These are phyloP conservation scores for Rosa hybrid DNA, from an alignment of 331 rosid species.

Conservation along the genomic window DNA sequence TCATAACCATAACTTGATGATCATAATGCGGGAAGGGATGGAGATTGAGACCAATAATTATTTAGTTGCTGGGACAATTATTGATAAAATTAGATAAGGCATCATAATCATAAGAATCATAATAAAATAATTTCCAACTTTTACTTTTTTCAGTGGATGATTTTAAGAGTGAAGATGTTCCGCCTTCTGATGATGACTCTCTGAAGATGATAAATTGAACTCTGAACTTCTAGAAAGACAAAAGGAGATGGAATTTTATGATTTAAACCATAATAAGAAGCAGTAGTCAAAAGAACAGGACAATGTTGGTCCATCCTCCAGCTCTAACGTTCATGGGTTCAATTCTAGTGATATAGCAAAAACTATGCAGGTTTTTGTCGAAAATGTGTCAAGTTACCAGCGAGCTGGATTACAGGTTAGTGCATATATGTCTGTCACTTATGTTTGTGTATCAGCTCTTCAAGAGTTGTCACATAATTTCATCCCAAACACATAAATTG, in stretches of 20 bases:
- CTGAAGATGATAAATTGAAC: conserved; percentile 86
- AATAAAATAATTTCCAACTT: neutral
- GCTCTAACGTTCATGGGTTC: conserved; percentile 53
- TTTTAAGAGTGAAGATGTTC: conserved; percentile 59
- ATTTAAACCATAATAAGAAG: conserved; percentile 60
- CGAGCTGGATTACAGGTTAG: conserved; percentile 88
- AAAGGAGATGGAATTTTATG: conserved; percentile 78
- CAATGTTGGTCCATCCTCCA: conserved; percentile 42
- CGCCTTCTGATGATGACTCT: conserved; percentile 82
- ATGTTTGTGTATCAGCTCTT: neutral
- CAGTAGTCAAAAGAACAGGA: conserved; percentile 58
- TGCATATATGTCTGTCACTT: neutral
- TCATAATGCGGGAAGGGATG: too few species aligned
- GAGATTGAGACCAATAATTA: too few species aligned
- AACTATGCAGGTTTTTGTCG: conserved; percentile 80
- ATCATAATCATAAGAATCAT: too few species aligned
- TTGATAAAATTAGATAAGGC: too few species aligned
- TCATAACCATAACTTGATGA: too few species aligned
- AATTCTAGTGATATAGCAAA: conserved; percentile 74
- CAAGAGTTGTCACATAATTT: neutral
- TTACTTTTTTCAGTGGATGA: conserved; percentile 59
- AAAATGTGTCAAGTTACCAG: conserved; percentile 76
- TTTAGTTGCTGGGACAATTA: too few species aligned
- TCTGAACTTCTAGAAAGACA: conserved; percentile 79
- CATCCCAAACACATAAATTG: neutral